Base-by-base conservation (phyloP, 441 rosid genomes). In the Populus hybrid region DNA sequence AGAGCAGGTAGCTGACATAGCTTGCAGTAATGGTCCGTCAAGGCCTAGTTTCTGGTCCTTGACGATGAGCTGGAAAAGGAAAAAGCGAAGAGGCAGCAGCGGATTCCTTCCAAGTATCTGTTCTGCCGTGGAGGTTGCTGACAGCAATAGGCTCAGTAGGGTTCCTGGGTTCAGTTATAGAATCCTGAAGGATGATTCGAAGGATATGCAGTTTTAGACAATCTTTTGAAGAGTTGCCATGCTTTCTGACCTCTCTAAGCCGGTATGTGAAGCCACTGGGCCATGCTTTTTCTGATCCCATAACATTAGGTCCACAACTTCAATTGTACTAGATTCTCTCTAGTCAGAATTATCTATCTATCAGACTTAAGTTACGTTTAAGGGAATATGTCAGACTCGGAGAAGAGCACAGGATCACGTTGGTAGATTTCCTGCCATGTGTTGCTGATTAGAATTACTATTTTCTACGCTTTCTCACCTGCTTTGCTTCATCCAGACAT, bases 131-230 rank as follows among this genome's bases (percentile, higher is more conserved):
- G 92, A 90, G 74, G 90, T 87, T 80, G 80, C 85, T 9, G 90
- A 87, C 4, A 70, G 73, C 71, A 78, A 78, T 73, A 79, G 65
- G 69, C 46, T 78, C 64, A 78, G 74, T 72, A 80, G 80, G 38
- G 83, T 89, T 76, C 86, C 89, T 20, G 89, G 94, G 57, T 92
- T 88, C 87, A 86, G 78, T 77, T 92, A 92, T 75, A 88, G 88
- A 86, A 90, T 87, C 82, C 93, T 94, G 46, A 90, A 88, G 84
- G 84, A 81, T 75, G 92, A 89, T 78, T 67, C 69, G 10, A 78
- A 86, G 30, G 78, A 75, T 66, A 69, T 81, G 69, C 76, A 67
- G 7, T 14, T 83, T 57, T 86, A 85, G 79, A 59, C 59, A 65
- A 59, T 46, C 59, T 66, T 34, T 28, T 64, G 8, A 65, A 71